Evolutionary conservation across 2,329 filamentous ascomycete genomes (phyloP).

Genomic region (Neopestalotiopsis rosae): DNA sequence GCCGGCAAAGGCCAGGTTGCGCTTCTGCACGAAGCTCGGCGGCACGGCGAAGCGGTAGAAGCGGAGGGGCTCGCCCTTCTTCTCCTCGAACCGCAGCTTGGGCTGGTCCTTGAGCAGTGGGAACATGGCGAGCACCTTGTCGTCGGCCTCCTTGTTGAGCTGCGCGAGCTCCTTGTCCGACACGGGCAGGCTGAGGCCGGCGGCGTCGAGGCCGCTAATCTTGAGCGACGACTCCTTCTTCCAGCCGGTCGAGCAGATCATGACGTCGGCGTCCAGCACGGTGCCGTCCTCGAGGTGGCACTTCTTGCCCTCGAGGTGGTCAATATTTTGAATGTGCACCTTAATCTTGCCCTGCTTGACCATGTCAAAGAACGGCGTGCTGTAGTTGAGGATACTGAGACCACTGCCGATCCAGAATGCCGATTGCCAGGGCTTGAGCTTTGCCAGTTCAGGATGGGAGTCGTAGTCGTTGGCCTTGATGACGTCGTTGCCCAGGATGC

Average conservation of each 20-base stretch:
- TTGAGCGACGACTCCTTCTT: slow-evolving; percentile 48
- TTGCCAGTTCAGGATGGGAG: slow-evolving; percentile 26
- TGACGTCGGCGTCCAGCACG: slow-evolving; percentile 47
- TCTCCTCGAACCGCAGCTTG: slow-evolving; percentile 14
- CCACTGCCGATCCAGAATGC: slow-evolving; percentile 58
- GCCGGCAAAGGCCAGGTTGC: slow-evolving; percentile 51
- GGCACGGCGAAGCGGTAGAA: slow-evolving; percentile 47
- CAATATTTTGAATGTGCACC: slow-evolving; percentile 58
- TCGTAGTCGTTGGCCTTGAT: slow-evolving; percentile 8
- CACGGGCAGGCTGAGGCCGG: slow-evolving; percentile 13
- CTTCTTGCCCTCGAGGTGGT: slow-evolving; percentile 44
- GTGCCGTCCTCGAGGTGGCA: slow-evolving; percentile 52
- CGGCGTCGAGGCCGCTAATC: slow-evolving; percentile 30
- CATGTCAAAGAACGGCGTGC: slow-evolving; percentile 58
- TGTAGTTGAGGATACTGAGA: slow-evolving; percentile 64
- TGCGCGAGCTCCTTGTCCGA: slow-evolving; percentile 8
- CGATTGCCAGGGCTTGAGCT: slow-evolving; percentile 50
- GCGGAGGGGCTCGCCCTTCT: slow-evolving; percentile 19
- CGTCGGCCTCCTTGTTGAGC: slow-evolving; percentile 40
- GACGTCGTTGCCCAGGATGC: slow-evolving; percentile 7
- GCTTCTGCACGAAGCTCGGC: slow-evolving; percentile 37
- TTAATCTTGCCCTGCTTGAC: slow-evolving; percentile 56
- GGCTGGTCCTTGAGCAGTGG: slow-evolving; percentile 50
- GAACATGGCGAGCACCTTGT: slow-evolving; percentile 50
- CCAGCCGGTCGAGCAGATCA: slow-evolving; percentile 63